Evolutionary conservation across 257 asterid species (phyloP), one percentile per base, ranked within the genome.

Genomic region (Capsicum rhomboideum): DNA sequence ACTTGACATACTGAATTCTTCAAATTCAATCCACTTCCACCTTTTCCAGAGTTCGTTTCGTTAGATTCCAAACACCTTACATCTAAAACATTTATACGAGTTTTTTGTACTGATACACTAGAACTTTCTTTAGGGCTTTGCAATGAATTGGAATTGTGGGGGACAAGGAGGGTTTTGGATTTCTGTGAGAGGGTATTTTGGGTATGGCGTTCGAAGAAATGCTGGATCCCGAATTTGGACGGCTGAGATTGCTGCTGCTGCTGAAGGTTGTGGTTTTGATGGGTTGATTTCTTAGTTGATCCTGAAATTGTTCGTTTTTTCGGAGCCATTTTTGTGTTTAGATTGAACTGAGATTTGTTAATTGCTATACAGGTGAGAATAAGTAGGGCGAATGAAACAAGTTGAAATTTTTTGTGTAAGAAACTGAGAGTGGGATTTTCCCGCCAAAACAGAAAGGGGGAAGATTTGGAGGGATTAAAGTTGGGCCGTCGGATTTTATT

Each of bases 171-270:
- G 11, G 82, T 63, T 56, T 87, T 87, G 26, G 89, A 67, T 86
- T 86, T 85, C 46, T 90, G 92, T 18, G 92, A 86, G 80, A 64
- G 83, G 84, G 79, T 21, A 54, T 86, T 91, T 90, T 93, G 93
- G 14, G 94, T 89, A 85, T 96, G 98, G 82, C 94, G 97, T 66
- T 92, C 95, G 85, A 96, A 96, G 92, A 94, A 94, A 85, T 96
- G 99, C 78, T 94, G 97, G 84, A 96, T 96, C n/a, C 97, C 98
- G 34, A 92, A 96, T 71, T 94, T 94, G 80, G 94, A 81, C 23
- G 94, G 93, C 91, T 96, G 93, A 78, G 98, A 90, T 88, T 85
- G 89, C 0, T 90, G 52, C 53, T 42, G 86, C 84, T 87, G 91
- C 20, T 85, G 87, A 56, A 68, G 81, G 31, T 53, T 86, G 26